Evolutionary conservation across 1,284 basidiomycete genomes (phyloP), one percentile per base, ranked within the genome.

Genomic region (Sanghuangporus baumii): DNA sequence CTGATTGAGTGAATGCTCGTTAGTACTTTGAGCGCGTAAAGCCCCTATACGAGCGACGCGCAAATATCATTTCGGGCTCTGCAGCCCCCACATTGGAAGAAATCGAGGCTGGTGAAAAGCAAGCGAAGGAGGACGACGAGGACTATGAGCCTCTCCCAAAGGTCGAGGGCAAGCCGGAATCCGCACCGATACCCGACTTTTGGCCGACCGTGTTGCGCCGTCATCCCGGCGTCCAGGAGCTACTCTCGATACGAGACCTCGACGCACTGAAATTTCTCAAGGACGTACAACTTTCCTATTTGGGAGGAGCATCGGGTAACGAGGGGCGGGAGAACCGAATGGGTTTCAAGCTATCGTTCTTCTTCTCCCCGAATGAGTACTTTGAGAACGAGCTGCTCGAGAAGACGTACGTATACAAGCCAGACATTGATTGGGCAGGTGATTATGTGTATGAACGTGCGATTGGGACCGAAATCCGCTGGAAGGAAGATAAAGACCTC

Each of bases 401-500:
- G 71, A 99, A 99, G 87, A 96, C 93, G 4, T 99, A 99, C 76
- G 82, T 91, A 69, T 99, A 98, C 78, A 93, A 95, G 78, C 85
- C 93, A 70, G 91, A 96, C 74, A 90, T 97, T 54, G 94, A 93
- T 36, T 96, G 96, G 78, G 84, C 87, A 38, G 96, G 96, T 69
- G 96, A 98, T 79, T 96, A 96, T 72, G 87, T 96, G 61, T 98
- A 96, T 76, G 94, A 97, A 81, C 89, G 87, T 68, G 94, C 96
- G 61, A 87, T 92, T 71, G 96, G 95, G 18, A 89, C 87, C 63
- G 84, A 89, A 72, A 96, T 99, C 77, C 87, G 90, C 74, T 98
- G 96, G 96, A 97, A 96, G 79, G 94, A 94, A 75, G 96, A 97
- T 71, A 96, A 96, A 81, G 94, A 99, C 78, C 81, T 98, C 65